phyloP scores from a whole-genome alignment of 2,329 filamentous ascomycete species.

The Fusarium sterilihyphosum region DNA sequence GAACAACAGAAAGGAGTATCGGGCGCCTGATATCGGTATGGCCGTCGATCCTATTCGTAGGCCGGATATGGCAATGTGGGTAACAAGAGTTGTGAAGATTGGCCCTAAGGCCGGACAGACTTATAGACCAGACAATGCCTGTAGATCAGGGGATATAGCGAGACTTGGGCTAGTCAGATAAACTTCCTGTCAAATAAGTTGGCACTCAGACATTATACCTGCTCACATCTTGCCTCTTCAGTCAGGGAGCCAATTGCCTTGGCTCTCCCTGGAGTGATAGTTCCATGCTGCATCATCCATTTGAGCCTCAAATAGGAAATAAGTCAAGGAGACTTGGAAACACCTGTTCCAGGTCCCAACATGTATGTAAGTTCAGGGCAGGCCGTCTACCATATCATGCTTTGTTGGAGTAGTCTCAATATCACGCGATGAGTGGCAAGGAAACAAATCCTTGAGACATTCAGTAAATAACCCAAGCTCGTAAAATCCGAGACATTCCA shows the following conservation, averaged over 20 bases:
- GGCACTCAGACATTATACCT: neutral
- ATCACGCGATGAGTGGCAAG: neutral
- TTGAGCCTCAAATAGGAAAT: neutral
- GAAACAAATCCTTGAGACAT: neutral
- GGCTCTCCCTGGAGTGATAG: neutral
- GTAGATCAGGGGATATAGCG: neutral
- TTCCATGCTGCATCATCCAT: neutral
- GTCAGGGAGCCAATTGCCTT: neutral
- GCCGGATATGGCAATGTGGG: constrained; percentile 23
- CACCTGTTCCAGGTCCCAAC: neutral
- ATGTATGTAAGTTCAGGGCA: neutral
- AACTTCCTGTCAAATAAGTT: neutral
- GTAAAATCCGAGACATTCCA: constrained; percentile 12
- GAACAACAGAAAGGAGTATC: neutral
- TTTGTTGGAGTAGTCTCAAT: neutral
- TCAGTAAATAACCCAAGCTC: neutral
- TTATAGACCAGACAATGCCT: neutral
- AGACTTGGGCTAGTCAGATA: neutral
- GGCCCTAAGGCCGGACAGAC: neutral
- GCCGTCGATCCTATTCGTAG: neutral
- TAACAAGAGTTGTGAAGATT: neutral
- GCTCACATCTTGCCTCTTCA: neutral
- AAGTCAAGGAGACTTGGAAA: neutral
- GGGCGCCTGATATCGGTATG: constrained; percentile 7
- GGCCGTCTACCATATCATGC: neutral